phyloP scores from a whole-genome alignment of 2,329 filamentous ascomycete species.

The Diaporthe amygdali region DNA sequence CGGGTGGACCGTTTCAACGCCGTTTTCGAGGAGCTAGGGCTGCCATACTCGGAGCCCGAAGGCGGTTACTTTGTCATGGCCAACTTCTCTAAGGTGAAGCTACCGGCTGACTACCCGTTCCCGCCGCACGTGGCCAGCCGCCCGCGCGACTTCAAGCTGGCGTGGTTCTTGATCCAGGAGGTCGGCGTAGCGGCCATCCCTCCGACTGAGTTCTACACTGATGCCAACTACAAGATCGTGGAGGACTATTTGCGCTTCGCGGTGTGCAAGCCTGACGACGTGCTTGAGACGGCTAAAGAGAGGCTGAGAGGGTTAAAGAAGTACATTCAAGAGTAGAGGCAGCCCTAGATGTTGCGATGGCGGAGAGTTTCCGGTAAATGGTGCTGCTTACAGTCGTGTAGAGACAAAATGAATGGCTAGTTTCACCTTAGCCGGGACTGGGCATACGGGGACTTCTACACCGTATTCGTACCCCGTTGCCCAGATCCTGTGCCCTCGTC shows the following conservation, averaged over 20 bases:
- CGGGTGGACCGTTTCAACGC: conserved; percentile 90
- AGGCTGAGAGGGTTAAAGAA: conserved; percentile 74
- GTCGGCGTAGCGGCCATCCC: conserved; percentile 95
- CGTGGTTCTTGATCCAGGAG: conserved; percentile 97
- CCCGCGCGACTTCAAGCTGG: conserved; percentile 91
- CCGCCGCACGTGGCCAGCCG: conserved; percentile 85
- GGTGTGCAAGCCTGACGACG: conserved; percentile 91
- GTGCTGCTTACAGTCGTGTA: not conserved
- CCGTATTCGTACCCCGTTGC: not conserved
- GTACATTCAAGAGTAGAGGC: conserved; percentile 56
- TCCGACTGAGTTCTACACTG: conserved; percentile 96
- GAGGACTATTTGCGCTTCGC: conserved; percentile 96
- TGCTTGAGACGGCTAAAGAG: conserved; percentile 81
- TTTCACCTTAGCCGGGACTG: not conserved
- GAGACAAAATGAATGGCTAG: not conserved
- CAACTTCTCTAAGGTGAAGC: conserved; percentile 85
- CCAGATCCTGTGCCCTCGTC: not conserved
- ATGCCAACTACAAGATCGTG: conserved; percentile 79
- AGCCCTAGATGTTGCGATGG: no score
- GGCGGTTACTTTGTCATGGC: conserved; percentile 97
- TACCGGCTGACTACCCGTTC: conserved; percentile 86
- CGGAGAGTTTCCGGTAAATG: no score
- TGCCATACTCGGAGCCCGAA: conserved; percentile 90
- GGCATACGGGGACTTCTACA: not conserved
- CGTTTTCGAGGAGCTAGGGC: conserved; percentile 74